A percentile compares a stretch with the other conserved stretches of the same genome.
These are phyloP conservation scores for Mrakia gelida DNA, from an alignment of 768 basidiomycete species.

Conservation along the genomic window DNA sequence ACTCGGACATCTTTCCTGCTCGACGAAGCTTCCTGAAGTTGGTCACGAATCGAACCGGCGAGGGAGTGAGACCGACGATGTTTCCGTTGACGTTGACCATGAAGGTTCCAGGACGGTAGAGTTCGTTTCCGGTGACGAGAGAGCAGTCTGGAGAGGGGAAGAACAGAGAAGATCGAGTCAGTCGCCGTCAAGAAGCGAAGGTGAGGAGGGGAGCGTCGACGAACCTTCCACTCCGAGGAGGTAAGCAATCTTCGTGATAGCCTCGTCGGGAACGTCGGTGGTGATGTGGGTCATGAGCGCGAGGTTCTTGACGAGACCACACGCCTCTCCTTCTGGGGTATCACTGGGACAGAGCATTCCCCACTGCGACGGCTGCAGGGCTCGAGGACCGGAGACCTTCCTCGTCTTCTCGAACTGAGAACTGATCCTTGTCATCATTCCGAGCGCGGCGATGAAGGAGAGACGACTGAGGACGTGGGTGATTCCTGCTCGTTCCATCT, in stretches of 20 bases:
- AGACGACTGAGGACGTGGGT: slow-evolving; percentile 94
- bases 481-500: slow-evolving; percentile 97
- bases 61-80: slow-evolving; percentile 86
- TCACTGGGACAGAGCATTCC: slow-evolving; percentile 97
- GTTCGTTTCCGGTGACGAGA: slow-evolving; percentile 86
- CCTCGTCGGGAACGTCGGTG: slow-evolving; percentile 94
- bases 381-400: slow-evolving; percentile 95
- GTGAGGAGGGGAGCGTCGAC: slow-evolving; percentile 29
- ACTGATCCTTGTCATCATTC: slow-evolving; percentile 99
- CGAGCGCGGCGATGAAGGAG: slow-evolving; percentile 92
- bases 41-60: slow-evolving; percentile 75
- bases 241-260: slow-evolving; percentile 79
- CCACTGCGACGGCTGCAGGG: slow-evolving; percentile 97
- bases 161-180: background rate
- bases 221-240: slow-evolving; percentile 96
- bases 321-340: slow-evolving; percentile 99
- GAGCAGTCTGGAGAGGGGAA: slow-evolving; percentile 63
- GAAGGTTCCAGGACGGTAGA: slow-evolving; percentile 87
- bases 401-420: slow-evolving; percentile 99
- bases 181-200: background rate
- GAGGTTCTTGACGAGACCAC: slow-evolving; percentile 95
- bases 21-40: slow-evolving; percentile 90
- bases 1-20: slow-evolving; percentile 87
- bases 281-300: slow-evolving; percentile 99
- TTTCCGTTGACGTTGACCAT: slow-evolving; percentile 96